These are phyloP conservation scores for Fusarium sp. DNA, from an alignment of 2,329 filamentous ascomycete species.

Conservation along the genomic window DNA sequence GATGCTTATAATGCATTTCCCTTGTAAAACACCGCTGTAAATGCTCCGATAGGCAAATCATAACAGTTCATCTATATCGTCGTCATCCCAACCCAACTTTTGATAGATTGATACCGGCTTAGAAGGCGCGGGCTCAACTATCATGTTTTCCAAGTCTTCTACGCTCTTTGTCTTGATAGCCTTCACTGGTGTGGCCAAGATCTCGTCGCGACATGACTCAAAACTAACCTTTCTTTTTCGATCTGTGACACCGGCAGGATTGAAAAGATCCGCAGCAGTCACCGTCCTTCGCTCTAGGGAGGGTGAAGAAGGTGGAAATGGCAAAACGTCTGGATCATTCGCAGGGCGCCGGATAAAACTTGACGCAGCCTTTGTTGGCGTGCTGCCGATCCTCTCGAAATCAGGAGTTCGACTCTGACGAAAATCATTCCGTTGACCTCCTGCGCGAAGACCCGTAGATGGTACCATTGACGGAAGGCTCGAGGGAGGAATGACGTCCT, in stretches of 20 bases:
- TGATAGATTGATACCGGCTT: slow-evolving; percentile 62
- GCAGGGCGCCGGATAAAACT: slow-evolving; percentile 47
- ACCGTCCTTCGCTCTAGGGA: slow-evolving; percentile 44
- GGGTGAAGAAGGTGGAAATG: slow-evolving; percentile 53
- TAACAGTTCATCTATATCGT: slow-evolving; percentile 63
- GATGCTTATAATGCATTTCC: slow-evolving; percentile 30
- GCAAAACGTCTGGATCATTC: slow-evolving; percentile 42
- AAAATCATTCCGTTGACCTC: slow-evolving; percentile 49
- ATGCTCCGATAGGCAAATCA: slow-evolving; percentile 45
- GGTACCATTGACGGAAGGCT: slow-evolving; percentile 54
- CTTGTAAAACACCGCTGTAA: slow-evolving; percentile 38
- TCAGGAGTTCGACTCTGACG: slow-evolving; percentile 46
- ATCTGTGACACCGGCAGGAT: slow-evolving; percentile 25
- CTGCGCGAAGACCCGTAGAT: slow-evolving; percentile 54
- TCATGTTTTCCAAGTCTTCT: slow-evolving; percentile 14
- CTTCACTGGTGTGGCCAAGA: slow-evolving; percentile 56
- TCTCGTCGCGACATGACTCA: slow-evolving; percentile 26
- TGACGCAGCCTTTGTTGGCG: slow-evolving; percentile 45
- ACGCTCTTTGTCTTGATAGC: slow-evolving; percentile 41
- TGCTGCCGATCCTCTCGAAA: slow-evolving; percentile 47
- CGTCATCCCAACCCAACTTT: slow-evolving; percentile 68
- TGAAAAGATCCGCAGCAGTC: slow-evolving; percentile 23
- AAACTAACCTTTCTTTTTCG: slow-evolving; percentile 35
- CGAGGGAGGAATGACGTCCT: slow-evolving; percentile 52
- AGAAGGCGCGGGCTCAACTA: slow-evolving; percentile 18